A percentile compares a stretch with the other conserved stretches of the same genome.
phyloP scores from a whole-genome alignment of 768 basidiomycete genomes.

The Leccinum olivaceopallidum region DNA sequence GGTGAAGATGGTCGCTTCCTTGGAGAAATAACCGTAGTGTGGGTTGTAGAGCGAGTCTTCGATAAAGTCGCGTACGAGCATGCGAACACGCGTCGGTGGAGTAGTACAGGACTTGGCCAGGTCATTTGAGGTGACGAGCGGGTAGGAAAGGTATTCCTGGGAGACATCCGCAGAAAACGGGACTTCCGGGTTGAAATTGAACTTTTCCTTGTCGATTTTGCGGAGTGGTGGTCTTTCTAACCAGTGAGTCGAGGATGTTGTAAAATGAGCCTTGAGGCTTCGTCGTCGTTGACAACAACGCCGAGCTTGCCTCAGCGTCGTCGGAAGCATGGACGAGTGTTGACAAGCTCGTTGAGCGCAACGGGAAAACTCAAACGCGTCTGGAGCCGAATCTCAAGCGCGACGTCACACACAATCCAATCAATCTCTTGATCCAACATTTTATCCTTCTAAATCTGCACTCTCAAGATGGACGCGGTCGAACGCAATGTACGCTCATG shows the following conservation, averaged over 20 bases:
- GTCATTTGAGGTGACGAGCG: constrained; percentile 69
- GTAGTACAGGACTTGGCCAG: constrained; percentile 48
- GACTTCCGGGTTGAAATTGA: constrained; percentile 74
- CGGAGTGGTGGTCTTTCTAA: constrained; percentile 13
- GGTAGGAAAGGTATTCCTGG: constrained; percentile 49
- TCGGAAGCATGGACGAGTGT: constrained; percentile 22
- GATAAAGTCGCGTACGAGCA: constrained; percentile 95
- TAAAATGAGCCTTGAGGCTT: constrained; percentile 25
- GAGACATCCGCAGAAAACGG: constrained; percentile 50
- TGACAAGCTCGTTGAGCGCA: constrained; percentile 2
- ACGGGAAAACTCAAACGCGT: constrained; percentile 6
- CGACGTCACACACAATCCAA: constrained; percentile 7
- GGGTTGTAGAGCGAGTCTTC: constrained; percentile 98
- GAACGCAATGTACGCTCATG: constrained; percentile 67
- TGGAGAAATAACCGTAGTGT: constrained; percentile 95
- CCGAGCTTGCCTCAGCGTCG: constrained; percentile 18
- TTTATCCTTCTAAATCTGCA: neutral
- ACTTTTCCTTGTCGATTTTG: constrained; percentile 47
- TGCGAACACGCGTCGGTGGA: constrained; percentile 83
- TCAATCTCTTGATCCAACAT: neutral
- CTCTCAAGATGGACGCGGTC: constrained; percentile 39
- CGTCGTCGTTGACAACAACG: constrained; percentile 25
- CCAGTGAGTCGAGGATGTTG: constrained; percentile 21
- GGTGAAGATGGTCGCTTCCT: constrained; percentile 88
- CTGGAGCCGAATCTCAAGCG: too few relatives aligned